Base-by-base conservation (phyloP, 805 yeast species). In the Blastobotrys mokoenaii region DNA sequence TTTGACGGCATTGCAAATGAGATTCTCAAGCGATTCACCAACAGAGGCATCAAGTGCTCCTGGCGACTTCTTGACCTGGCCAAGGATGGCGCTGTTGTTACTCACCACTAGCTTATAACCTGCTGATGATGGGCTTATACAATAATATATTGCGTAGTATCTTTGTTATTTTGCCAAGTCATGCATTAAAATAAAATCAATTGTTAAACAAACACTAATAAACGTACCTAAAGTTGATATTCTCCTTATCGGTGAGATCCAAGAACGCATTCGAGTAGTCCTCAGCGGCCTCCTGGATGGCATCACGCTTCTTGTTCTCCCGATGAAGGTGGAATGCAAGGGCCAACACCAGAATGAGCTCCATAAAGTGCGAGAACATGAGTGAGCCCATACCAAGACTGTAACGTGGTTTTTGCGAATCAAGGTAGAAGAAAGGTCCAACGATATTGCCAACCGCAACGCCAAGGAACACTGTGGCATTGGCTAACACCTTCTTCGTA, bases 11-110 rank as follows among this genome's bases (percentile, higher is more conserved):
- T 93, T 55, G 96, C 98, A 6, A 61, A 63, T 4, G 84, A 80
- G 44, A 88, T 93, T 51, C 73, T 87, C 41, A 66, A 67, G 45
- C 73, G 85, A 47, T 89, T 93, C 66, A 81, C 84, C 53, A 65
- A 69, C 38, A 34, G 22, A 10, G 57, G 59, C 36, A 84, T 93
- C 48, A 64, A 70, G 29, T 89, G 97, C 61, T 66, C 73, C 29
- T 89, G 96, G 95, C 79, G 83, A 61, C 65, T 93, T 41, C 73
- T 93, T 44, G 89, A 82, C 48, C 81, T 86, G 35, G 97, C 97
- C 2, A 71, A 77, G 56, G 95, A 87, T 12, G 98, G 97, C 51
- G 93, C 96, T 15, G 65, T 70, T 12, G 82, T 82, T 18, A 64
- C 63, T 22, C 67, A 71, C 52, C 48, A 32, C 54, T 62, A 33